Percentiles rank a stretch among this genome's conserved stretches.
phyloP scores from a whole-genome alignment of 83 land plant species.

The Diphasiastrum complanatum region DNA sequence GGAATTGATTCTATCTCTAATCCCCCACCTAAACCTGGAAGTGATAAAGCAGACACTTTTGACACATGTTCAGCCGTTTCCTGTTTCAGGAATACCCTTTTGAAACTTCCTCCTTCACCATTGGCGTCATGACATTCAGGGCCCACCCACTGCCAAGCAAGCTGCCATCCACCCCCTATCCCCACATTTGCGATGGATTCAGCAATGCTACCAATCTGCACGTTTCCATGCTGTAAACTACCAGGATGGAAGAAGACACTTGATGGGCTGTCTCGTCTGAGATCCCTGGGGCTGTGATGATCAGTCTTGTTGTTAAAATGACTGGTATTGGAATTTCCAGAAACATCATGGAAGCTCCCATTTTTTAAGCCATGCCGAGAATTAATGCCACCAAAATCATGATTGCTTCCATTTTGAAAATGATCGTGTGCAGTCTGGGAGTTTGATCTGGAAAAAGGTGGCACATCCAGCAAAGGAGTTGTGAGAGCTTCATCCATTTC shows the following conservation, averaged over 20 bases:
- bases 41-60: slow-evolving; percentile 18
- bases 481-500: slow-evolving; percentile 13
- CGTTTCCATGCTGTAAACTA: slow-evolving; percentile 39
- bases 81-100: slow-evolving; percentile 35
- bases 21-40: slow-evolving; percentile 16
- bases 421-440: slow-evolving; percentile 1
- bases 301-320: no score
- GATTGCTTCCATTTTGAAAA: background rate
- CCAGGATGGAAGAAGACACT: slow-evolving; percentile 42
- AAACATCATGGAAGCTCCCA: slow-evolving; percentile 19
- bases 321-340: no score
- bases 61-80: slow-evolving; percentile 20
- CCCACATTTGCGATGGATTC: slow-evolving; percentile 24
- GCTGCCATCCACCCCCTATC: slow-evolving; percentile 49
- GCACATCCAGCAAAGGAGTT: slow-evolving; percentile 6
- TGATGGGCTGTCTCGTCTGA: slow-evolving; percentile 30
- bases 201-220: slow-evolving; percentile 14
- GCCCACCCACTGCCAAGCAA: slow-evolving; percentile 56
- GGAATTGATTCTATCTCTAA: slow-evolving; percentile 42
- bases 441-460: background rate
- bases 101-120: slow-evolving; percentile 25
- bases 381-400: background rate
- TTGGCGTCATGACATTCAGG: slow-evolving; percentile 38
- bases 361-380: slow-evolving; percentile 9
- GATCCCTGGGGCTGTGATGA: slow-evolving; percentile 34